These are phyloP conservation scores for Tricholoma flavovirens DNA, from an alignment of 768 basidiomycete species.

Conservation along the genomic window DNA sequence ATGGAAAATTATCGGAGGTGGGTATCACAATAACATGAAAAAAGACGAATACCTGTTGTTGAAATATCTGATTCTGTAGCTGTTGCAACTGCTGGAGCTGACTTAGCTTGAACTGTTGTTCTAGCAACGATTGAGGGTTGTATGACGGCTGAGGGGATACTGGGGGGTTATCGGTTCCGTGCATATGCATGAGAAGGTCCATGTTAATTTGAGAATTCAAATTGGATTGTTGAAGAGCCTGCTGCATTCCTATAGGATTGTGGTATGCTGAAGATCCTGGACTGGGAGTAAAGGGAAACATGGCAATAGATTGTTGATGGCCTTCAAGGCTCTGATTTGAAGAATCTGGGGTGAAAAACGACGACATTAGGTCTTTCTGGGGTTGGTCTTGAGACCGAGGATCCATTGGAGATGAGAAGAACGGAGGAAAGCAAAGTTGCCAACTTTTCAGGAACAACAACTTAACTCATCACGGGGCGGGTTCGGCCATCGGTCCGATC, in stretches of 20 bases:
- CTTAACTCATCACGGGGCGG: no score
- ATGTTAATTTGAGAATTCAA: constrained; percentile 35
- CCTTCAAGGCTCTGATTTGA: background rate
- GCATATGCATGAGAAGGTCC: constrained; percentile 47
- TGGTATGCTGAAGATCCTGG: background rate
- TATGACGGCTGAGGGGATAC: constrained; percentile 17
- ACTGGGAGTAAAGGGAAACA: background rate
- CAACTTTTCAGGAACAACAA: no score
- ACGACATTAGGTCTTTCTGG: constrained; percentile 1
- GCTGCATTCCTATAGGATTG: background rate
- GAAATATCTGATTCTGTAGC: constrained; percentile 81
- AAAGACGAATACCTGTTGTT: constrained; percentile 63
- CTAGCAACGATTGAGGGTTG: constrained; percentile 50
- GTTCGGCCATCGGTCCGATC: no score
- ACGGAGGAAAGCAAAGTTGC: background rate
- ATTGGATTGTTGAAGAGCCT: constrained; percentile 9
- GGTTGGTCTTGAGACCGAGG: background rate
- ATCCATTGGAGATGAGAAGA: background rate
- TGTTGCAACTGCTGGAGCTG: constrained; percentile 68
- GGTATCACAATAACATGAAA: background rate
- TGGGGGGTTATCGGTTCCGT: constrained; percentile 32
- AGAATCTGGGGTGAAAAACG: background rate
- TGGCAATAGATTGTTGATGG: background rate
- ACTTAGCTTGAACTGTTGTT: constrained; percentile 74
- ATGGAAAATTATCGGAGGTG: constrained; percentile 5